Evolutionary conservation across 371 early-diverging fungal species (phyloP).

Genomic region (Mortierella sp.): DNA sequence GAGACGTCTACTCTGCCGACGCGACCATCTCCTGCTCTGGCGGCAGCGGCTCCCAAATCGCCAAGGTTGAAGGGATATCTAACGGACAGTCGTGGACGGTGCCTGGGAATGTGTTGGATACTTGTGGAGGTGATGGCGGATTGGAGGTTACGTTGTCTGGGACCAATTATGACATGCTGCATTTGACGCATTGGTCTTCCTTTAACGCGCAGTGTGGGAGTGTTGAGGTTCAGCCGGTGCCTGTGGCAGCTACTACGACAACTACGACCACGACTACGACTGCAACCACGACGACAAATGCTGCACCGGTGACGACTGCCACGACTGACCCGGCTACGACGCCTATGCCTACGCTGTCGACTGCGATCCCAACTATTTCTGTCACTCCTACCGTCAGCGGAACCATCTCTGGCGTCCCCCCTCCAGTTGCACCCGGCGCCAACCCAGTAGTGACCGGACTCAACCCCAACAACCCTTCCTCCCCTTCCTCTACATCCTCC

Average conservation of each 20-base stretch:
- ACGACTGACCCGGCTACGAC: not conserved
- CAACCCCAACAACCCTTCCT: not conserved
- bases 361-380: not conserved
- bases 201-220: conserved; percentile 7
- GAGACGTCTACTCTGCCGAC: conserved; percentile 17
- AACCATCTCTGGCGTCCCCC: not conserved
- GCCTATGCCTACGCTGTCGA: not conserved
- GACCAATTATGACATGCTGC: conserved; percentile 15
- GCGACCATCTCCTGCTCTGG: conserved; percentile 13
- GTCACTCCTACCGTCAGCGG: not conserved
- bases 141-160: conserved; percentile 17
- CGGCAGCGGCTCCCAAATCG: not conserved
- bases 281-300: not conserved
- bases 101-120: not conserved
- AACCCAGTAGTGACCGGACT: not conserved
- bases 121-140: conserved; percentile 13
- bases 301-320: not conserved
- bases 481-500: too few species aligned
- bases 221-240: not conserved
- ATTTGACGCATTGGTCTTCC: not conserved
- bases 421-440: not conserved
- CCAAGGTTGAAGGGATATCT: not conserved
- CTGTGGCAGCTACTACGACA: not conserved
- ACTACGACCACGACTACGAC: not conserved
- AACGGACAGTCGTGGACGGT: conserved; percentile 25